phyloP scores from a whole-genome alignment of 257 asterid genomes.

The Leptodermis oblonga region DNA sequence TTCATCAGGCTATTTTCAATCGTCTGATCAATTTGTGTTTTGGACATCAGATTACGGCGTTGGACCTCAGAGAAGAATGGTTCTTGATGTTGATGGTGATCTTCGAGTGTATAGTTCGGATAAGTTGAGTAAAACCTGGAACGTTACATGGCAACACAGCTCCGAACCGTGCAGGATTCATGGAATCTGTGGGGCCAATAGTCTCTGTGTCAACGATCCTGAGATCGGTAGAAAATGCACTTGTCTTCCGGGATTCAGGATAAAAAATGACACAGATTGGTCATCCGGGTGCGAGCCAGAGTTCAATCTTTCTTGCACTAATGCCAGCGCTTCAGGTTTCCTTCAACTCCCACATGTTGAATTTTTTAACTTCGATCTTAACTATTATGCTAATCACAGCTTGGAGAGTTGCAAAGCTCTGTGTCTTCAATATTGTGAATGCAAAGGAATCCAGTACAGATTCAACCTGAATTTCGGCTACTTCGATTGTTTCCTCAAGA shows the following conservation, averaged over 20 bases:
- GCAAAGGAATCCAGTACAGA: slow-evolving; percentile 37
- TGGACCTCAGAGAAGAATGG: slow-evolving; percentile 23
- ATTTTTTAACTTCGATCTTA: slow-evolving; percentile 33
- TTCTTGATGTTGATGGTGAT: slow-evolving; percentile 32
- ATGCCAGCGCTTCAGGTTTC: slow-evolving; percentile 9
- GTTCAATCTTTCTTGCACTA: slow-evolving; percentile 15
- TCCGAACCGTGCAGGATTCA: slow-evolving; percentile 24
- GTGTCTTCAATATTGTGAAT: slow-evolving; percentile 28
- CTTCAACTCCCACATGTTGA: slow-evolving; percentile 27
- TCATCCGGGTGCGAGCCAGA: slow-evolving; percentile 36
- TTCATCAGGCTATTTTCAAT: slow-evolving; percentile 17
- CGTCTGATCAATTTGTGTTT: slow-evolving; percentile 15
- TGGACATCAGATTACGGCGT: slow-evolving; percentile 17
- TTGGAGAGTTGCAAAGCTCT: slow-evolving; percentile 19
- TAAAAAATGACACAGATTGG: slow-evolving; percentile 29
- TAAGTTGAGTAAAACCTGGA: slow-evolving; percentile 17
- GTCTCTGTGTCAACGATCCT: slow-evolving; percentile 25
- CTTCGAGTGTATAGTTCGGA: slow-evolving; percentile 33
- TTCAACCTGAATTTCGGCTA: not conserved
- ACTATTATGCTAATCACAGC: slow-evolving; percentile 12
- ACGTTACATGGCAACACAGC: slow-evolving; percentile 36
- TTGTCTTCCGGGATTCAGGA: slow-evolving; percentile 35
- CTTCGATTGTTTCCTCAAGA: slow-evolving; percentile 29
- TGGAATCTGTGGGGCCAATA: slow-evolving; percentile 41
- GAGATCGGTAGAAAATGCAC: slow-evolving; percentile 26